Base-by-base conservation (phyloP, 139 green algal genomes). In the Tetradesmus lagerheimii region DNA sequence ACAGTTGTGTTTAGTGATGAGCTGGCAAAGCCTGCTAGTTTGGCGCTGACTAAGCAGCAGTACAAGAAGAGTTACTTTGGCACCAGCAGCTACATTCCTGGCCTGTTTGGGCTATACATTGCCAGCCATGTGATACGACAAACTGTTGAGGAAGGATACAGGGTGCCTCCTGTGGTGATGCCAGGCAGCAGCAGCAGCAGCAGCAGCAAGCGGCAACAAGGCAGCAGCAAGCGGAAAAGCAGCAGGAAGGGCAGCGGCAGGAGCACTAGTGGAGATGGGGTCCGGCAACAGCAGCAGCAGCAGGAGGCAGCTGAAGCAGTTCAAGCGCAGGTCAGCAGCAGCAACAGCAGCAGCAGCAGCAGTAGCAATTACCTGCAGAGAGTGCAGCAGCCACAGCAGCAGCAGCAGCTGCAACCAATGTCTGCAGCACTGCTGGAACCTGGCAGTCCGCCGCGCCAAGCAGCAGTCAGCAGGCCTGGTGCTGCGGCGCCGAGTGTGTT, bases 21-120 rank as follows among this genome's bases (percentile, higher is more conserved):
- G 80, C 80, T 67, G 41, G 88, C 64, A 3, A 53, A 77, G 43
- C 62, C 37, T 14, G 80, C 80, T 31, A 85, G 64, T 29, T 31
- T 91, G 45, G 87, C 77, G 14, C 87, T 91, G 77, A 91, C 87
- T 15, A n/a, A 87, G 39, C 77, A 86, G 80, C 57, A 74, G 41
- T 91, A 91, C 62, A 91, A 91, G 88, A 53, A 39, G 64, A 91
- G 87, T 34, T 91, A 91, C 87, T 91, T 83, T 82, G 87, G 87
- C n/a, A 91, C 87, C 0, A 34, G 16, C 23, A 82, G 50, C 43
- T 91, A 91, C 87, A 87, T 91, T 5, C 87, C 87, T 3, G 87
- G 75, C n/a, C n/a, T 87, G 62, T 91, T 91, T 91, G 87, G 87
- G 38, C 18, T 90, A 35, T 78, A 78, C 35, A 90, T 90, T 25